Evolutionary conservation across 768 basidiomycete genomes (phyloP), one percentile per base, ranked within the genome.

Genomic region (Tulasnella sp.): DNA sequence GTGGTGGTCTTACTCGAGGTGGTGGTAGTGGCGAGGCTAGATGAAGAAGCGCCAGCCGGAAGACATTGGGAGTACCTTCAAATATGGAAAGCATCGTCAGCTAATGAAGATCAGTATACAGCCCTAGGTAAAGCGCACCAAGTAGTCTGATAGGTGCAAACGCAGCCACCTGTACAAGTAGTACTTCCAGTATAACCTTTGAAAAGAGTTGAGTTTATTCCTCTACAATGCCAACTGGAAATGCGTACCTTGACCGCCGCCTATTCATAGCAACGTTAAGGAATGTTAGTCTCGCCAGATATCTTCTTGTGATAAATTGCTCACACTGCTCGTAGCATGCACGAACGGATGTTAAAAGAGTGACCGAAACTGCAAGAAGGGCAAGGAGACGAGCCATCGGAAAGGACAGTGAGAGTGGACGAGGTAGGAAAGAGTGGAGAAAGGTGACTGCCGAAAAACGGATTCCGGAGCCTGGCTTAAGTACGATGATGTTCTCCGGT

Each of bases 101-200:
- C 32, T n/a, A 2, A n/a, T n/a, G n/a, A n/a, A n/a, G n/a, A n/a
- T n/a, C n/a, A n/a, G n/a, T n/a, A n/a, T n/a, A n/a, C n/a, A n/a
- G 14, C 1, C n/a, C n/a, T n/a, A n/a, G 36, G 35, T 32, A 40
- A 29, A 26, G 34, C 19, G 67, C 17, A 17, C 35, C 11, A 69
- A 5, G 36, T 26, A 22, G 29, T 29, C 62, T 16, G 62, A 66
- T 64, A 26, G 3, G 34, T 67, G 40, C 52, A 41, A 7, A 70
- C 75, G 69, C 75, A 84, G 82, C 83, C 82, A 36, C 82, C 71
- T 63, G 80, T 81, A 62, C 85, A 85, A 14, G 80, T 80, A 3
- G 82, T 83, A 26, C 79, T 32, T 64, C 84, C 84, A 9, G 82
- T 80, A 41, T 14, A 71, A 22, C 69, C 69, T 71, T 19, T 29